phyloP scores from a whole-genome alignment of 139 green algal genomes.

The Closterium sp. region DNA sequence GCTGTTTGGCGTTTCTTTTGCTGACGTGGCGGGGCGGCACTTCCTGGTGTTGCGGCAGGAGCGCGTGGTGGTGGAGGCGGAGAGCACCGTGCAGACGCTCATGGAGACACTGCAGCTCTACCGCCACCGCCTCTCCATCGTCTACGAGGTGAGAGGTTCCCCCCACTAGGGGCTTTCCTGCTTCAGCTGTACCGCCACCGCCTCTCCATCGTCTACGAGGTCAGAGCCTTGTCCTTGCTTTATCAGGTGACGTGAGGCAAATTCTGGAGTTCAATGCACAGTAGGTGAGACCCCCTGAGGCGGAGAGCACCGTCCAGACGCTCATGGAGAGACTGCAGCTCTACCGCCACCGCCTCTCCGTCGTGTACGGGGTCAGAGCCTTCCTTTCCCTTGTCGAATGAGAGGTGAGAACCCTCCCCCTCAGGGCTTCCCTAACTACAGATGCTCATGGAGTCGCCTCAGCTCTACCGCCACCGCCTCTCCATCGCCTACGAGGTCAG shows the following conservation, averaged over 20 bases:
- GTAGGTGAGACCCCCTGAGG: not conserved
- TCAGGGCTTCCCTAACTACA: no score
- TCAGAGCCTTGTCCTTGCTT: not conserved
- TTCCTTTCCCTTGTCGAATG: no score
- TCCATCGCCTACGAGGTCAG: no score
- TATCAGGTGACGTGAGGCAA: not conserved
- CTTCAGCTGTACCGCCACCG: constrained; percentile 45
- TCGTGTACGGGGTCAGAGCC: constrained; percentile 17
- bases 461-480: no score
- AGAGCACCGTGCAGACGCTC: constrained; percentile 17
- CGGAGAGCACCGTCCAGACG: constrained; percentile 11
- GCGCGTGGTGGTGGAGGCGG: constrained; percentile 32
- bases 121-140: constrained; percentile 26
- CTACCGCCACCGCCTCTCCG: constrained; percentile 33
- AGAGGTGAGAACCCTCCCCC: not conserved
- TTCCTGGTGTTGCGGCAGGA: constrained; percentile 40
- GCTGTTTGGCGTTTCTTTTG: constrained; percentile 39
- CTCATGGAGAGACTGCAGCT: constrained; percentile 48
- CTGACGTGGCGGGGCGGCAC: constrained; percentile 21
- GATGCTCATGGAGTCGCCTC: no score
- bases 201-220: constrained; percentile 30
- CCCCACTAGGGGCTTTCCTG: no score
- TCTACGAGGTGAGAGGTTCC: constrained; percentile 4
- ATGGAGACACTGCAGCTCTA: constrained; percentile 48
- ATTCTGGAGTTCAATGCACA: no score